phyloP scores from a whole-genome alignment of 2,329 filamentous ascomycete species.

The Paramyrothecium sp. region DNA sequence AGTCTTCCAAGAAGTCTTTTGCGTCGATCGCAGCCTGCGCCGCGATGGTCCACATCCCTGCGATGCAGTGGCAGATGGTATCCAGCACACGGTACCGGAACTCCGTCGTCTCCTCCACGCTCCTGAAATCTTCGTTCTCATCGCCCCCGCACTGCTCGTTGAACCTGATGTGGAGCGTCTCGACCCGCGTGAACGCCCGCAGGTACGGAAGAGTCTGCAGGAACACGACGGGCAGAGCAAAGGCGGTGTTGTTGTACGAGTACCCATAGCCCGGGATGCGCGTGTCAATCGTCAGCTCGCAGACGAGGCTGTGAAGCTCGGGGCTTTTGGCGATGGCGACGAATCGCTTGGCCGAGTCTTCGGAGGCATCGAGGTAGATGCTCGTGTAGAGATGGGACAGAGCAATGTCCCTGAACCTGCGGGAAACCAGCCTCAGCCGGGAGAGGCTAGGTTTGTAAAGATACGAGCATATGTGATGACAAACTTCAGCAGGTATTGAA shows the following conservation, averaged over 20 bases:
- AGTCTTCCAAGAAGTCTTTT: background rate
- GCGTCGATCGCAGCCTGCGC: slow-evolving; percentile 6
- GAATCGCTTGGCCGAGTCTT: slow-evolving; percentile 6
- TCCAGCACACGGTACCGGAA: slow-evolving; percentile 12
- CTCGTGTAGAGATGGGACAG: background rate
- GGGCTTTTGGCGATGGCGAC: slow-evolving; percentile 5
- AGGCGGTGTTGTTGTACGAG: background rate
- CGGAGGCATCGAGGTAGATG: slow-evolving; percentile 6
- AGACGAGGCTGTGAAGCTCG: slow-evolving; percentile 4
- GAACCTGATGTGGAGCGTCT: slow-evolving; percentile 10
- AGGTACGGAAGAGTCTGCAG: slow-evolving; percentile 11
- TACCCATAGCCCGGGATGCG: slow-evolving; percentile 4
- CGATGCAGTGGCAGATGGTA: slow-evolving; percentile 12
- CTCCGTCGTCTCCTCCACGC: slow-evolving; percentile 6
- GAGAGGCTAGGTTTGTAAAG: background rate
- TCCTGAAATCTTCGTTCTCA: fast-evolving
- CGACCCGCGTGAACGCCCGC: slow-evolving; percentile 1
- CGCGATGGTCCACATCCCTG: slow-evolving; percentile 10
- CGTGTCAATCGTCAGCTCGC: slow-evolving; percentile 12
- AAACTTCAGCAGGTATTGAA: no score
- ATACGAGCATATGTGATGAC: background rate
- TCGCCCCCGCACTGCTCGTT: slow-evolving; percentile 4
- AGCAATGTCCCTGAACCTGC: background rate
- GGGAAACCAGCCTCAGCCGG: background rate
- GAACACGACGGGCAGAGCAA: background rate